Evolutionary conservation across 345 rosid species (phyloP), one percentile per base, ranked within the genome.

Genomic region (Murraya paniculata): DNA sequence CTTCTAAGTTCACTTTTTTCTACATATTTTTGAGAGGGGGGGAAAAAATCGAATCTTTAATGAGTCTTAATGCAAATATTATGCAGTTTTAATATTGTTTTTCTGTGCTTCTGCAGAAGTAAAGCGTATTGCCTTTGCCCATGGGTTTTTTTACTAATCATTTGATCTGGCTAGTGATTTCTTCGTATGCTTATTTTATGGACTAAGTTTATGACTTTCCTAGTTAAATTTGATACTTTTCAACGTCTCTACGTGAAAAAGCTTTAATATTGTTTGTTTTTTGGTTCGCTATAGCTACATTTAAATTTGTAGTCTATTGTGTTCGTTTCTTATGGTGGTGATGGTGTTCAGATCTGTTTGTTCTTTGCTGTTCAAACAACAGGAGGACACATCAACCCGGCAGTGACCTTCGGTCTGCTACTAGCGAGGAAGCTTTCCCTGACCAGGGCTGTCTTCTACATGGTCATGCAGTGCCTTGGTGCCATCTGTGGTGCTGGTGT

Each of bases 311-410:
- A 60, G 13, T 38, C 22, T 21, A 6, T 22, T 21, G 4, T n/a
- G 30, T 48, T 35, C 21, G 36, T 53, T 21, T 39, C 41, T 28
- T 41, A 6, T 9, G 38, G 45, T 41, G 59, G 21, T 4, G 60
- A 4, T 30, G 39, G 45, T 64, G 22, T 64, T 65, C 55, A 71
- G 78, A 72, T 80, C 78, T 78, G 80, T 33, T 2, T 71, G 64
- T 67, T 50, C n/a, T 18, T 18, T 53, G 27, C 28, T 9, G 64
- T 39, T 7, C 57, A 65, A 39, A 66, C 41, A 58, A 71, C 85
- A 91, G 94, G 92, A 41, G 95, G 95, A 57, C 93, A 91, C 61
- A 91, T 91, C 73, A 90, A 90, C 82, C 94, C 94, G 30, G 92
- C 94, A 1, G 94, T 90, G 81, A 82, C 91, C 22, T 90, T 91